Conservation (phyloP, 148 eudicot species). For the Camellia sinensis region DNA sequence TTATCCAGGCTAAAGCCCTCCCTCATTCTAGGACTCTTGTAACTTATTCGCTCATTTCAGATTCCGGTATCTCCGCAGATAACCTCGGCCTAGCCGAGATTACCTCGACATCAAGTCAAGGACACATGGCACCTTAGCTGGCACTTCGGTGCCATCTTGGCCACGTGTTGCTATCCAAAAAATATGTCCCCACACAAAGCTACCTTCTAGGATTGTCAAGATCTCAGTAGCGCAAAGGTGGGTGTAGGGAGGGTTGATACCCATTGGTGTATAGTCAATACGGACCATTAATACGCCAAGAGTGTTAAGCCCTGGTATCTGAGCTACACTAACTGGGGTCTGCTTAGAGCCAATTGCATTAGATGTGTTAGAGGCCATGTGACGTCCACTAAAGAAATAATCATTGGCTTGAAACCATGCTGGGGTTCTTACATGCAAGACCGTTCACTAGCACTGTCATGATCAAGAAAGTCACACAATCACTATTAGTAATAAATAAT, state of each 20-base stretch:
- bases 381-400: conserved; percentile 23
- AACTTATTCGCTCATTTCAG: no score
- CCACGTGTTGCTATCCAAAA: no score
- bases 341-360: conserved; percentile 22
- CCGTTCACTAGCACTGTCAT: conserved; percentile 9
- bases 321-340: conserved; percentile 13
- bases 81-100: no score
- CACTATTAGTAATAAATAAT: no score
- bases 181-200: no score
- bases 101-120: no score
- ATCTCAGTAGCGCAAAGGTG: conserved; percentile 29
- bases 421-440: conserved; percentile 17
- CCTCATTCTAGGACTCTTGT: no score
- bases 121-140: no score
- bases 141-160: no score
- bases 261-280: conserved; percentile 25
- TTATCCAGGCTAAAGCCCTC: no score
- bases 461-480: not conserved
- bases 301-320: conserved; percentile 25
- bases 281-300: conserved; percentile 24
- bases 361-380: conserved; percentile 16
- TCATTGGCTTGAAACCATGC: not conserved
- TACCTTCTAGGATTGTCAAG: conserved; percentile 20
- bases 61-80: no score
- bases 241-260: conserved; percentile 22